Evolutionary conservation across 1,284 basidiomycete genomes (phyloP), one percentile per base, ranked within the genome.

Genomic region (Apiotrichum gamsii): DNA sequence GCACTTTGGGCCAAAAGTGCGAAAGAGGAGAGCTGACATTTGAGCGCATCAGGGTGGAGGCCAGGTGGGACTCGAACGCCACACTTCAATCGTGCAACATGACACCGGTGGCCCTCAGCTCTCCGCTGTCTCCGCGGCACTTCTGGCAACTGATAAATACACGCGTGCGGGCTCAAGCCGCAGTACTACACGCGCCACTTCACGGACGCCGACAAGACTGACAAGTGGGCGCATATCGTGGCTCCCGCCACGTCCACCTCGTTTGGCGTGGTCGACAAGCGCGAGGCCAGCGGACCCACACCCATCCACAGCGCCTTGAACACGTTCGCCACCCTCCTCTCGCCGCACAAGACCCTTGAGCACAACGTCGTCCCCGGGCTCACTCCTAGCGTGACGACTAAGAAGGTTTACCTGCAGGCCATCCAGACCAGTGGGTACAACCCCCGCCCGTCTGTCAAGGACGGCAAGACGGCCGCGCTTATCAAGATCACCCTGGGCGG

Each of bases 121-220:
- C n/a, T n/a, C n/a, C n/a, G n/a, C n/a, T n/a, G n/a, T n/a, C n/a
- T n/a, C n/a, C n/a, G n/a, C n/a, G n/a, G n/a, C n/a, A n/a, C n/a
- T n/a, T n/a, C n/a, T n/a, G n/a, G n/a, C n/a, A n/a, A n/a, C n/a
- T n/a, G 16, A 75, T 74, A n/a, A n/a, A n/a, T n/a, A n/a, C n/a
- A n/a, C 61, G 62, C 77, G 28, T 52, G 74, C 25, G 73, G 79
- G 19, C 77, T 87, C 15, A 68, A 70, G 23, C 88, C 90, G 0
- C 78, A 80, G 46, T 94, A 94, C 71, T 93, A 80, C 72, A 90
- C 86, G 13, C 82, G 87, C n/a, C 79, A 86, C 67, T 90, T 90
- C 65, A 73, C 80, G 15, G 87, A 91, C 62, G 82, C 75, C n/a
- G 80, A 87, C 62, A 94, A 93, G 76, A 76, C 70, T 54, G 80